A percentile compares a stretch with the other conserved stretches of the same genome.
phyloP scores from a whole-genome alignment of 306 rosid genomes.

The Amphicarpaea edgeworthii region DNA sequence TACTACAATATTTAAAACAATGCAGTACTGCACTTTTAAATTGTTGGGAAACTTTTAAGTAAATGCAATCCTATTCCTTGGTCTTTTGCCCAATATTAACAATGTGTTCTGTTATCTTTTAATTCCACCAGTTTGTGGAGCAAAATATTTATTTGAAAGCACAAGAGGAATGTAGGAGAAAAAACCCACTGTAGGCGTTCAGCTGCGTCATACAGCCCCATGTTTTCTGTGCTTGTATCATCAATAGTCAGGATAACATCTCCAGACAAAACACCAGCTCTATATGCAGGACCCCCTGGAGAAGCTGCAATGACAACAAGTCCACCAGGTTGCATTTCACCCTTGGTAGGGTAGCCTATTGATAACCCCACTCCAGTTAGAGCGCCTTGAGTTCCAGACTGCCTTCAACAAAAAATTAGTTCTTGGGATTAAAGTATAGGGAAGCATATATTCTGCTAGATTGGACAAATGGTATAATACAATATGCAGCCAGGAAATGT shows the following conservation, averaged over 20 bases:
- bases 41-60: constrained; percentile 33
- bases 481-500: constrained; percentile 9
- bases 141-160: constrained; percentile 38
- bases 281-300: constrained; percentile 91
- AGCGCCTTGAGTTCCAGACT: constrained; percentile 97
- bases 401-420: constrained; percentile 75
- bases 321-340: constrained; percentile 68
- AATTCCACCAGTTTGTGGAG: constrained; percentile 10
- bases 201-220: constrained; percentile 96
- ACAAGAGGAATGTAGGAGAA: constrained; percentile 36
- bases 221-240: constrained; percentile 76
- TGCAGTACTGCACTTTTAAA: constrained; percentile 15
- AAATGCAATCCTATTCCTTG: constrained; percentile 18
- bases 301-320: constrained; percentile 88
- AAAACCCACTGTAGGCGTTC: constrained; percentile 89
- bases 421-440: constrained; percentile 47
- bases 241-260: constrained; percentile 86
- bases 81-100: constrained; percentile 21
- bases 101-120: constrained; percentile 27
- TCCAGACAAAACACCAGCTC: constrained; percentile 88
- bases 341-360: constrained; percentile 80
- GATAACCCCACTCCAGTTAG: constrained; percentile 96
- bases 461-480: constrained; percentile 25
- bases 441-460: constrained; percentile 33
- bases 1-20: constrained; percentile 32